Conservation (phyloP, 805 yeast genomes). For the Lipomyces mesembrius region DNA sequence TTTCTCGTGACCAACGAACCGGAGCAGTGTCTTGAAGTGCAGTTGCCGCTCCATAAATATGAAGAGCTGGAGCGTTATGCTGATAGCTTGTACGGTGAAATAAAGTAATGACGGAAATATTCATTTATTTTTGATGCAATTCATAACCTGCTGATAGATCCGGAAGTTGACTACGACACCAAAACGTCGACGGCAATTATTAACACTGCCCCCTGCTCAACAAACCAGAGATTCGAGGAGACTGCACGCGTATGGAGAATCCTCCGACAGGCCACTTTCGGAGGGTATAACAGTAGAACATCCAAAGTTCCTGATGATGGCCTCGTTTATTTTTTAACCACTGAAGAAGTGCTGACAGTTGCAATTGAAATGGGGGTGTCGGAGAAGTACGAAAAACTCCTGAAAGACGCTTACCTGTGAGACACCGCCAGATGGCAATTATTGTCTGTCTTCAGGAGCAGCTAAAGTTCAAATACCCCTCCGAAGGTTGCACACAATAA, state of each 20-base stretch:
- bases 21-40: not conserved
- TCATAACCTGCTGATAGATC: not conserved
- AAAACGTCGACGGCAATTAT: not conserved
- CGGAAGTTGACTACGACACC: not conserved
- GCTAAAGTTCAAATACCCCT: not conserved
- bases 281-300: not conserved
- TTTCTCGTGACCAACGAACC: not conserved
- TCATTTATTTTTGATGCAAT: too few relatives aligned
- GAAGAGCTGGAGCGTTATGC: not conserved
- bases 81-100: not conserved
- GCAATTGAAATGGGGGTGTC: not conserved
- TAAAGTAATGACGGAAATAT: not conserved
- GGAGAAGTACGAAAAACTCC: not conserved
- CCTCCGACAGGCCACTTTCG: not conserved
- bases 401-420: not conserved
- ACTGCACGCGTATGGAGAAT: not conserved
- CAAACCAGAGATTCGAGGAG: not conserved
- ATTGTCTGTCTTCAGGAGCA: not conserved
- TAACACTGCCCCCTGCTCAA: not conserved
- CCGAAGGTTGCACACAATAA: not conserved
- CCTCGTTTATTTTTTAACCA: not conserved
- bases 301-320: not conserved
- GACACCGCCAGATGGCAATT: not conserved
- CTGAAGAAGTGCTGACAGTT: not conserved
- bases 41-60: not conserved